A percentile compares a stretch with the other conserved stretches of the same genome.
phyloP scores from a whole-genome alignment of 176 grass and related monocot species.

The Cenchrus americanus region DNA sequence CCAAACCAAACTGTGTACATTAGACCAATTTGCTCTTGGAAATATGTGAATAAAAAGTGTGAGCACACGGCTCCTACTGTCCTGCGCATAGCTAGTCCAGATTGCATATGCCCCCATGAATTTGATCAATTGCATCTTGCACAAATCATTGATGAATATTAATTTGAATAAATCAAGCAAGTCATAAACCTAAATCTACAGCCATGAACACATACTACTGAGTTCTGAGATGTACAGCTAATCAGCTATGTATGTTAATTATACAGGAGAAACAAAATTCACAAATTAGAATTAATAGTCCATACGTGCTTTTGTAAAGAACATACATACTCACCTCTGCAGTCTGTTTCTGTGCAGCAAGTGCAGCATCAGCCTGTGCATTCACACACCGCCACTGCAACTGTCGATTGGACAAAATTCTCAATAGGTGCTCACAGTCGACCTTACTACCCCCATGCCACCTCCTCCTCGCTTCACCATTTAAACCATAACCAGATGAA shows the following conservation, averaged over 20 bases:
- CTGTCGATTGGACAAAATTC: constrained; percentile 66
- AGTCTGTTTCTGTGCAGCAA: constrained; percentile 57
- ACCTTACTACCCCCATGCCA: constrained; percentile 71
- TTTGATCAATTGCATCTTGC: not conserved
- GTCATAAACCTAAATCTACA: constrained; percentile 21
- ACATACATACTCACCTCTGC: constrained; percentile 70
- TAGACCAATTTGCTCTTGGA: not conserved
- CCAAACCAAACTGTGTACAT: not conserved
- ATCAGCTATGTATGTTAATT: not conserved
- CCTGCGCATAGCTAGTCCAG: not conserved
- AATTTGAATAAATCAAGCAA: constrained; percentile 15
- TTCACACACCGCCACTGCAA: constrained; percentile 92
- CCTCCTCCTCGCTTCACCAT: constrained; percentile 64
- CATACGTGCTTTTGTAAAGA: not conserved
- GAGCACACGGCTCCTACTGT: not conserved
- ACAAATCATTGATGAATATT: not conserved
- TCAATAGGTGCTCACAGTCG: constrained; percentile 73
- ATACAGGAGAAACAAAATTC: constrained; percentile 2
- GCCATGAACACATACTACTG: not conserved
- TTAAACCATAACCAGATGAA: constrained; percentile 55
- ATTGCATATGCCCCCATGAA: not conserved
- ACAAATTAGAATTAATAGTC: not conserved
- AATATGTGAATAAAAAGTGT: not conserved
- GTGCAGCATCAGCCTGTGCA: constrained; percentile 63
- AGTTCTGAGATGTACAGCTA: not conserved